Evolutionary conservation across 345 rosid genomes (phyloP), one percentile per base, ranked within the genome.

Genomic region (Dipteronia dyeriana): DNA sequence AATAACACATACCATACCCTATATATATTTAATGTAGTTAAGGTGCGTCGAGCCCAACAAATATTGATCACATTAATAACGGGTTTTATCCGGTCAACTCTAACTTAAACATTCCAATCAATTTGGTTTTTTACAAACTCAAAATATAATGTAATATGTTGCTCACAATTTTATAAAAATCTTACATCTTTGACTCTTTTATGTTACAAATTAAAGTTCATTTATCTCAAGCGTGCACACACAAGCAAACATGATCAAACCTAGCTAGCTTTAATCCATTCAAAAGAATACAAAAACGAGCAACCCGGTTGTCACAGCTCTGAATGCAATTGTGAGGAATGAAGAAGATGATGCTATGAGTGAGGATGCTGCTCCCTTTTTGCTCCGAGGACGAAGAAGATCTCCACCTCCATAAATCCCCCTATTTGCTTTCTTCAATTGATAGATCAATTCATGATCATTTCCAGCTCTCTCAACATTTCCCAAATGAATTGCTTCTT

Each of bases 351-450:
- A 54, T 51, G 54, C 34, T 38, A 29, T 13, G 20, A 57, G 23
- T 1, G 41, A 49, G 16, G 62, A 29, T 43, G 63, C 14, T 12
- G 51, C 47, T 49, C 63, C 61, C 39, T 74, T 74, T 14, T 49
- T 66, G 34, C 2, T 1, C 7, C 73, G 79, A 2, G 86, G 83
- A 60, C 67, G 76, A 29, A 76, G 26, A 59, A 73, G 68, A 78
- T 76, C 74, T 11, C 80, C 82, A 17, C 88, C 88, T 3, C 81
- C 81, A 22, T 76, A 71, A 43, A 61, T 68, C 6, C 84, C 86
- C 45, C 41, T 78, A 49, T 68, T 71, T 11, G 60, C 70, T 59
- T 75, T 80, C 56, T 75, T 75, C 23, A 20, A 12, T 11, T 13
- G 49, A 66, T 16, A 19, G 1, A 47, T 19, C 31, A 11, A 14